phyloP scores from a whole-genome alignment of 2,329 filamentous ascomycete species.

The Cladophialophora bantiana region DNA sequence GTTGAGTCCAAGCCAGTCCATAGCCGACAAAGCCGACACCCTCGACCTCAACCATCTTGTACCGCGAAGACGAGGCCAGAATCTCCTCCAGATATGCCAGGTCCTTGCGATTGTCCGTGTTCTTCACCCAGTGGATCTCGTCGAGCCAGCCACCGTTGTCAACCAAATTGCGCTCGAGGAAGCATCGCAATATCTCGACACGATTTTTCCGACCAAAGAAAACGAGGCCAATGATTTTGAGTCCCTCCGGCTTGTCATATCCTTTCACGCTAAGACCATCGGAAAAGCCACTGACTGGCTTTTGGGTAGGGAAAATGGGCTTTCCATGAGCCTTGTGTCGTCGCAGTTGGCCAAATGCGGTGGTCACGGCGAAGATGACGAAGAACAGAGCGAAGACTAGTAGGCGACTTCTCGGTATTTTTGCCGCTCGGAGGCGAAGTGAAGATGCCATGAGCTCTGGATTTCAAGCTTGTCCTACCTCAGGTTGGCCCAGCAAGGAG shows the following conservation, averaged over 20 bases:
- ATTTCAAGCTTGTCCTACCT: background rate
- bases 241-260: slow-evolving; percentile 26
- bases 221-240: slow-evolving; percentile 53
- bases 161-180: slow-evolving; percentile 55
- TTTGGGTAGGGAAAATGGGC: slow-evolving; percentile 19
- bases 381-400: background rate
- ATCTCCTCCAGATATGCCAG: slow-evolving; percentile 52
- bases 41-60: slow-evolving; percentile 49
- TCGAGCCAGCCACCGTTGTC: slow-evolving; percentile 56
- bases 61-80: slow-evolving; percentile 47
- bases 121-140: slow-evolving; percentile 55
- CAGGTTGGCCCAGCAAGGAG: background rate
- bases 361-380: background rate
- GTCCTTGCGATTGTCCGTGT: slow-evolving; percentile 51
- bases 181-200: slow-evolving; percentile 58
- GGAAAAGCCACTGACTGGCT: slow-evolving; percentile 2
- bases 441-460: background rate
- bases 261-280: slow-evolving; percentile 13
- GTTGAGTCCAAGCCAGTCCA: slow-evolving; percentile 41
- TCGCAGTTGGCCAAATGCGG: background rate
- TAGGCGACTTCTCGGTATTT: background rate
- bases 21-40: slow-evolving; percentile 47
- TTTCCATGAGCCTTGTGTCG: background rate
- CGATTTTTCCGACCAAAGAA: slow-evolving; percentile 56
- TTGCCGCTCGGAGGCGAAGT: background rate